These are phyloP conservation scores for Leccinum pellstonianum DNA, from an alignment of 768 basidiomycete genomes.

Conservation along the genomic window DNA sequence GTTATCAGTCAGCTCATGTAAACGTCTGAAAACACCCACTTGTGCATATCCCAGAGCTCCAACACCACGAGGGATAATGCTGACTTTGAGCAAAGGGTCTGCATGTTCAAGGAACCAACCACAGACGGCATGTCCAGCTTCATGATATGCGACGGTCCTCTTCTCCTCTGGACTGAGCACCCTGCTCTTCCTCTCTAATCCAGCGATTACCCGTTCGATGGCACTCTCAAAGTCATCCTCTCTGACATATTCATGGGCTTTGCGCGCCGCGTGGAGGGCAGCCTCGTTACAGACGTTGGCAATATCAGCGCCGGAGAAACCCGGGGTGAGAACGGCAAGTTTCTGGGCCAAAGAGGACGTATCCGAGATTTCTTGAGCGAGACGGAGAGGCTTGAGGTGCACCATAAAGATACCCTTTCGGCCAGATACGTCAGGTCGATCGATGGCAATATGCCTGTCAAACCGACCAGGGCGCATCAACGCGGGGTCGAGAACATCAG, in stretches of 20 bases:
- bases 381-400: slow-evolving; percentile 81
- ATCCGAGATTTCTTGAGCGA: slow-evolving; percentile 53
- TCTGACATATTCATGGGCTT: slow-evolving; percentile 71
- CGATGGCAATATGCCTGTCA: slow-evolving; percentile 94
- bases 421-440: slow-evolving; percentile 91
- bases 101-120: slow-evolving; percentile 99
- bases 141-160: slow-evolving; percentile 98
- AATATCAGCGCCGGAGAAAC: slow-evolving; percentile 98
- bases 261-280: slow-evolving; percentile 90
- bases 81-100: slow-evolving; percentile 94
- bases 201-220: slow-evolving; percentile 97
- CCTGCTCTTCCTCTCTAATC: slow-evolving; percentile 92
- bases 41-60: slow-evolving; percentile 97
- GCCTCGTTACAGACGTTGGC: slow-evolving; percentile 99
- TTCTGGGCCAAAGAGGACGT: slow-evolving; percentile 75
- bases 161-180: slow-evolving; percentile 95
- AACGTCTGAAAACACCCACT: slow-evolving; percentile 40
- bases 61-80: slow-evolving; percentile 95
- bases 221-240: slow-evolving; percentile 93
- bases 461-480: slow-evolving; percentile 97
- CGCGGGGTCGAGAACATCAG: slow-evolving; percentile 94
- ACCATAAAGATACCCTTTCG: slow-evolving; percentile 93
- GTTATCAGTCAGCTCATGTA: slow-evolving; percentile 9
- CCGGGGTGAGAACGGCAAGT: slow-evolving; percentile 93
- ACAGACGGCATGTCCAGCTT: slow-evolving; percentile 97